Base-by-base conservation (phyloP, 139 green algal genomes). In the Tetradesmus lagerheimii region DNA sequence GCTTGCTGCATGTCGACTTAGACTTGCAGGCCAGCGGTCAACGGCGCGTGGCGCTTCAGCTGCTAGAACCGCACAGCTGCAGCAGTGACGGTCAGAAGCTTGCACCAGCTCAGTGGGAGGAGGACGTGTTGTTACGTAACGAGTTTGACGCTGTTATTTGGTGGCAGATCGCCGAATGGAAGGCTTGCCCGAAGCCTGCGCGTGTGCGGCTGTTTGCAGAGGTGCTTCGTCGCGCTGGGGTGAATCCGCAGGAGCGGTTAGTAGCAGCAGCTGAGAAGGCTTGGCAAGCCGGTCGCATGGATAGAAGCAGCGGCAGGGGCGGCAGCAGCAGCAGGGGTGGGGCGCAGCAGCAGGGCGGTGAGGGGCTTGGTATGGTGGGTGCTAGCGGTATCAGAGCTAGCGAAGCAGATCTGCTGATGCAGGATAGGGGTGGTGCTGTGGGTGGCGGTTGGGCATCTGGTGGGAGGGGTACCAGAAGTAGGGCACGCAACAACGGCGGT, bases 331-430 rank as follows among this genome's bases (percentile, higher is more conserved):
- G 20, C 34, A 74, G 45, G 25, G 80, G 38, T 4, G 35, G 2
- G 9, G 77, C 20, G 85, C 71, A 47, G 85, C 71, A 35, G 71
- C 12, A 39, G 71, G 67, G 76, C 57, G 71, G 85, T 1, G 75
- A 81, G 29, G 75, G 75, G 1, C 15, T 47, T 8, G 67, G 71
- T n/a, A 66, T 50, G 31, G 71, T 74, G 29, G 85, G 85, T n/a
- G 85, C 74, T 23, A 39, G 71, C 39, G 85, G 74, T 12, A 75
- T 89, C 15, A 45, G 71, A 8, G 71, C 85, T 25, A 50, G 16
- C n/a, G 85, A 89, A 74, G 85, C 45, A 18, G 85, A 89, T 83
- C 1, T 89, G 29, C 39, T 89, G 41, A 84, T 89, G 85, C 84
- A 82, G 64, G 85, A 80, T 34, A 15, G 25, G 6, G 39, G 85